Evolutionary conservation across 306 rosid species (phyloP).

Genomic region (Chamaecrista fasciculata): DNA sequence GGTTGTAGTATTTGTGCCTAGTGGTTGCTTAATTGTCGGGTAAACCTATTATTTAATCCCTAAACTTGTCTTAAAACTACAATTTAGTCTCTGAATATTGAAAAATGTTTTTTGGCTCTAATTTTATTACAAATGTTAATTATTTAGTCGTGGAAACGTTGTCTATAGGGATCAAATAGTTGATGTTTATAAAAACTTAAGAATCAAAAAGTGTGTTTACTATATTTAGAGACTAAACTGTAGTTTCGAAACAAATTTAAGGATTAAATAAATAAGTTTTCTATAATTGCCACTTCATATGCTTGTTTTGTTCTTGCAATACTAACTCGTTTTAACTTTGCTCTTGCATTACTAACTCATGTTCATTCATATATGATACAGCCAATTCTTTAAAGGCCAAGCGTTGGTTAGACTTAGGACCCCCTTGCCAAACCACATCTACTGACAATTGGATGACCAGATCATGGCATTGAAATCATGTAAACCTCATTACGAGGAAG

Average conservation of each 20-base stretch:
- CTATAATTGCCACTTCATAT: neutral
- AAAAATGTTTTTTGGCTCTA: too few species aligned
- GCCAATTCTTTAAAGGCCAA: constrained; percentile 21
- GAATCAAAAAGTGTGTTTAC: too few species aligned
- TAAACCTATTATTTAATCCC: too few species aligned
- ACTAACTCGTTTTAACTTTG: neutral
- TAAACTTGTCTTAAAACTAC: too few species aligned
- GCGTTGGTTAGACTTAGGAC: constrained; percentile 6
- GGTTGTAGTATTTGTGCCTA: neutral
- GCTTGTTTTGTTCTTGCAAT: neutral
- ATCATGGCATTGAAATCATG: neutral
- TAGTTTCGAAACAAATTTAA: too few species aligned
- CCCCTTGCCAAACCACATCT: neutral
- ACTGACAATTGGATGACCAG: neutral
- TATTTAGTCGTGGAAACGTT: too few species aligned
- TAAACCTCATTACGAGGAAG: neutral
- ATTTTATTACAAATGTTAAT: too few species aligned
- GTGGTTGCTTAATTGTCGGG: neutral
- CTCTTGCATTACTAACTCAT: neutral
- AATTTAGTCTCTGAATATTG: too few species aligned
- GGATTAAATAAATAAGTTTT: too few species aligned
- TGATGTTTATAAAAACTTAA: too few species aligned
- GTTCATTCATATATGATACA: constrained; percentile 7
- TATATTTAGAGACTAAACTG: too few species aligned
- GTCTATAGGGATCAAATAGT: too few species aligned